Evolutionary conservation across 2,329 filamentous ascomycete species (phyloP).

Genomic region (Botrytis medusae): DNA sequence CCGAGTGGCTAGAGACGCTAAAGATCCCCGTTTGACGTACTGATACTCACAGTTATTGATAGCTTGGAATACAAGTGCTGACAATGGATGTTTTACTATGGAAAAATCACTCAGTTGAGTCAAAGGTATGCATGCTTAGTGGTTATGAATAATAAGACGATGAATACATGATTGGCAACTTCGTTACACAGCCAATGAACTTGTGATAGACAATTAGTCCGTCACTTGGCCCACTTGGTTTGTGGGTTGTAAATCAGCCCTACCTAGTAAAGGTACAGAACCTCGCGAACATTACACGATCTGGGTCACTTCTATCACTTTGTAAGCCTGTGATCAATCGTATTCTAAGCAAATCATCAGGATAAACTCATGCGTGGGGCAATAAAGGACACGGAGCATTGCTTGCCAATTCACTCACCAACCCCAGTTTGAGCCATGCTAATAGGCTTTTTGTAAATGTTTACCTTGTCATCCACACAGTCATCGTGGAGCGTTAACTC

Average conservation of each 20-base stretch:
- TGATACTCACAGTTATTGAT: neutral
- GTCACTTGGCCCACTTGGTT: neutral
- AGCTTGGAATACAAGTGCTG: neutral
- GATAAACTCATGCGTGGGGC: neutral
- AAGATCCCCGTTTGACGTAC: neutral
- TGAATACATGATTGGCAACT: neutral
- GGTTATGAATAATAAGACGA: neutral
- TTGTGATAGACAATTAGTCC: neutral
- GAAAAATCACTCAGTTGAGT: neutral
- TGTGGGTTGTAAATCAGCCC: neutral
- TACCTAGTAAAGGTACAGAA: neutral
- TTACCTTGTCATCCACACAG: neutral
- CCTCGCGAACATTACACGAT: neutral
- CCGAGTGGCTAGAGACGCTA: neutral
- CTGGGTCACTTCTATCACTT: neutral
- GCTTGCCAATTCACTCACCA: neutral
- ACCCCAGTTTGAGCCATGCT: neutral
- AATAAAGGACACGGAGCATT: neutral
- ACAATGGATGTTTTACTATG: neutral
- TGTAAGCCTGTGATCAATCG: neutral
- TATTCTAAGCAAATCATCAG: neutral
- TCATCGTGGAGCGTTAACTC: neutral
- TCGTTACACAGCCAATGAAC: neutral
- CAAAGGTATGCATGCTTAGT: neutral
- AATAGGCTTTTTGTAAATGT: neutral